Conservation (phyloP, 192 early-diverging fungal species). For the Hyaloraphidium curvatum region DNA sequence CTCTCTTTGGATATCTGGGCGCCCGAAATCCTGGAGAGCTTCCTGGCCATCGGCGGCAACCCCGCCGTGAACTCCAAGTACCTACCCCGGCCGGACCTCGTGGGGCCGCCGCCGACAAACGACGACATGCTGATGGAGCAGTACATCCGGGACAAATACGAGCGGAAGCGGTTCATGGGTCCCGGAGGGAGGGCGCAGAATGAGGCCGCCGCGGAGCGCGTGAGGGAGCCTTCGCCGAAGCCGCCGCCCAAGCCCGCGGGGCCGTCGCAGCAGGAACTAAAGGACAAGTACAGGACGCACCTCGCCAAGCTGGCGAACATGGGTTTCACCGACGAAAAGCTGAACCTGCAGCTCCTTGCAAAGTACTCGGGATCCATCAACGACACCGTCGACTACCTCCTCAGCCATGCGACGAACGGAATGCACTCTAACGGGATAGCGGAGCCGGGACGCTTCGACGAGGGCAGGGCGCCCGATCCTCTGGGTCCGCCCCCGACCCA, state of each 20-base stretch:
- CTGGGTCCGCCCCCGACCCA: no score
- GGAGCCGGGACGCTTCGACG: no score
- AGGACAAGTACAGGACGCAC: not conserved
- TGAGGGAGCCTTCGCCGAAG: no score
- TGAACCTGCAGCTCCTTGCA: not conserved
- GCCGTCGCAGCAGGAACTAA: no score
- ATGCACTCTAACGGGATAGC: no score
- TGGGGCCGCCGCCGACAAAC: not conserved
- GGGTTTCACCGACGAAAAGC: constrained; percentile 8
- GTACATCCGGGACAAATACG: constrained; percentile 86
- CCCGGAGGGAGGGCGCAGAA: constrained; percentile 11
- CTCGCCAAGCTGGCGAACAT: constrained; percentile 8
- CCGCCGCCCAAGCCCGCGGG: no score
- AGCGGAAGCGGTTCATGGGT: constrained; percentile 43
- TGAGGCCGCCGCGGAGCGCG: no score
- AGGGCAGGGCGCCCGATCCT: no score
- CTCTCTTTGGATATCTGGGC: constrained; percentile 80
- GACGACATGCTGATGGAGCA: constrained; percentile 53
- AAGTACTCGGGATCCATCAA: not conserved
- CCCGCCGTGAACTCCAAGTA: constrained; percentile 13
- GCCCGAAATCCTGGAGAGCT: constrained; percentile 59
- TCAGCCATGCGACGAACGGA: no score
- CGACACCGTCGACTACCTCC: not conserved
- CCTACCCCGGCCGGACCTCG: constrained; percentile 5
- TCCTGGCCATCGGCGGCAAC: constrained; percentile 23